Evolutionary conservation across 495 filamentous ascomycete species (phyloP), one percentile per base, ranked within the genome.

Genomic region (Daldinia vernicosa): DNA sequence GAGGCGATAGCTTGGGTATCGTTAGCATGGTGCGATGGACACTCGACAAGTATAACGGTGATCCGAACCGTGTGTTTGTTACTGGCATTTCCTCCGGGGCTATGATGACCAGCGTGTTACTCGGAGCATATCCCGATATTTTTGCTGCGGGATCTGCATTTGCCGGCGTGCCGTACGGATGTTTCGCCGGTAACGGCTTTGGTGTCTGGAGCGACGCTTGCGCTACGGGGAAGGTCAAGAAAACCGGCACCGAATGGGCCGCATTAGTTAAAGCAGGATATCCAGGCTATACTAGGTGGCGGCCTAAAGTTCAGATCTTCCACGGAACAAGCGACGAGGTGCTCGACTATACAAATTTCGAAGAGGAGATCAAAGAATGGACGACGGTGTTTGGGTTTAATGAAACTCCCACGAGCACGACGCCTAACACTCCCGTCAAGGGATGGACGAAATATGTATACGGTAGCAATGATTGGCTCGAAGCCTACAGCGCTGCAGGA

Each of bases 81-180:
- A 85, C 80, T 37, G 84, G 83, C 3, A 71, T 80, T 1, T 83
- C 80, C 9, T 84, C 83, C 0, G 84, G 84, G 1, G 84, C 82
- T 1, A 85, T 85, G 81, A 85, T 86, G 84, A 84, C 84, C 0
- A 82, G 78, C 33, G 72, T 78, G 9, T 60, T 81, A 14, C 60
- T 79, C 0, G 80, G 77, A 4, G 67, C 78, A 0, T 81, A 81
- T 53, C 79, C 81, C 2, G 81, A 83, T 60, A 27, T 83, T 22
- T 83, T 83, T 53, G 80, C 76, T 2, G 80, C 76, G 14, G 81
- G 80, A 3, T 83, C 81, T 8, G 87, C 79, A 39, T 90, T 89
- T 77, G 79, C 86, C 6, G 89, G 89, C 22, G 87, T 91, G 1
- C 79, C 88, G 9, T 87, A 84, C 28, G 88, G 87, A 7, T 90